These are phyloP conservation scores for Russula vinacea DNA, from an alignment of 768 basidiomycete genomes.

Conservation along the genomic window DNA sequence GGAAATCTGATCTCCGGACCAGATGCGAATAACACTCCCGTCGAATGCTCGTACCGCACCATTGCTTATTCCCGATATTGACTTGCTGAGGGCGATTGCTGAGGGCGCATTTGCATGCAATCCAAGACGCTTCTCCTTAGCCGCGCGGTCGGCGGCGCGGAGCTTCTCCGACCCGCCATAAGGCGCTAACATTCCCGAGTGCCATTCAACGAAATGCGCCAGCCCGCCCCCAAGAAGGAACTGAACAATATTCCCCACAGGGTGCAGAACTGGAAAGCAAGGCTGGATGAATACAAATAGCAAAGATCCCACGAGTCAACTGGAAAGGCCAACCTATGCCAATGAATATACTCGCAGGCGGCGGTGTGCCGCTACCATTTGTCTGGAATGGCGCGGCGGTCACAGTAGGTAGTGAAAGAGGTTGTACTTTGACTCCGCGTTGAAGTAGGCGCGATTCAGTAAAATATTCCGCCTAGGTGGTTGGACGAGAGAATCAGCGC, in stretches of 20 bases:
- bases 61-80: constrained; percentile 38
- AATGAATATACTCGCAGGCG: constrained; percentile 83
- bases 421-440: constrained; percentile 68
- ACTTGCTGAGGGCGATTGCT: constrained; percentile 49
- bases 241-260: constrained; percentile 92
- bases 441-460: constrained; percentile 85
- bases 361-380: constrained; percentile 52
- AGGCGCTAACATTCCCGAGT: constrained; percentile 89
- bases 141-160: constrained; percentile 77
- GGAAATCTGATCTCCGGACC: constrained; percentile 90
- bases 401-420: constrained; percentile 76
- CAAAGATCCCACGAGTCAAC: background rate
- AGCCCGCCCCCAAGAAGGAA: constrained; percentile 80
- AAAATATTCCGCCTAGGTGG: constrained; percentile 80
- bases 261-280: constrained; percentile 63
- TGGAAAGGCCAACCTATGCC: constrained; percentile 59
- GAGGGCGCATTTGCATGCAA: constrained; percentile 62
- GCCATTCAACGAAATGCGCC: constrained; percentile 94
- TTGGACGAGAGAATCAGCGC: constrained; percentile 6
- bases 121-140: constrained; percentile 69
- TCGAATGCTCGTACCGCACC: constrained; percentile 62
- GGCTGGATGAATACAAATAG: constrained; percentile 1
- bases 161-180: constrained; percentile 85
- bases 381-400: constrained; percentile 78
- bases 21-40: constrained; percentile 80